A percentile compares a stretch with the other conserved stretches of the same genome.
phyloP scores from a whole-genome alignment of 2,329 filamentous ascomycete species.

The Diaporthe eres region DNA sequence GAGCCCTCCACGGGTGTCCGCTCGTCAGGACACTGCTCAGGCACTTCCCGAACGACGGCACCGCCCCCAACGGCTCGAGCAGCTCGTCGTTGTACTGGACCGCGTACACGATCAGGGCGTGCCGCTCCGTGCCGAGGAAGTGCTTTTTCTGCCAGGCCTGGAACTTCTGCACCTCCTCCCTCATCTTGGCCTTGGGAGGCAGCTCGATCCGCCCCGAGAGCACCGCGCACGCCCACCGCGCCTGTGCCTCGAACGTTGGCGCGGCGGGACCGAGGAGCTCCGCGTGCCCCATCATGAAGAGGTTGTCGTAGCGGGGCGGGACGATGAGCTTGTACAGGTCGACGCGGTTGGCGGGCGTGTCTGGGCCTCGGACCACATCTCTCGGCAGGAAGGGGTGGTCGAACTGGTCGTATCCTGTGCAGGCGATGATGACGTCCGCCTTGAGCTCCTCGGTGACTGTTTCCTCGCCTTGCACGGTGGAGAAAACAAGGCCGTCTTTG shows the following conservation, averaged over 20 bases:
- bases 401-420: conserved; percentile 51
- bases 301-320: conserved; percentile 49
- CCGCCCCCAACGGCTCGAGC: conserved; percentile 51
- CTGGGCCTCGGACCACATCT: conserved; percentile 44
- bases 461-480: conserved; percentile 22
- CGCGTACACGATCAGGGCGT: conserved; percentile 48
- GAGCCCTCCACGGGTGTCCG: conserved; percentile 47
- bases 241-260: conserved; percentile 53
- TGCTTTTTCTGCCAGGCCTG: conserved; percentile 47
- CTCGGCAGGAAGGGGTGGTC: conserved; percentile 49
- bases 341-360: conserved; percentile 45
- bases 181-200: conserved; percentile 48
- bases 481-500: conserved; percentile 48
- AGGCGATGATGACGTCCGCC: conserved; percentile 52
- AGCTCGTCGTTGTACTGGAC: conserved; percentile 52
- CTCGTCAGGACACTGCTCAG: conserved; percentile 47
- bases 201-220: conserved; percentile 47
- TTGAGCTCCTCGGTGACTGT: conserved; percentile 47
- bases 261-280: conserved; percentile 51
- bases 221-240: conserved; percentile 51
- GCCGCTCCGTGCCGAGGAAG: conserved; percentile 52
- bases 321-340: conserved; percentile 52
- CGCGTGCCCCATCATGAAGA: conserved; percentile 53
- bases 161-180: conserved; percentile 46
- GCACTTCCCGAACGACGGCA: conserved; percentile 49